Percentiles rank a stretch among this genome's conserved stretches.
Conservation (phyloP, 169 alveolate species). For the Plasmodium cynomolgi region DNA sequence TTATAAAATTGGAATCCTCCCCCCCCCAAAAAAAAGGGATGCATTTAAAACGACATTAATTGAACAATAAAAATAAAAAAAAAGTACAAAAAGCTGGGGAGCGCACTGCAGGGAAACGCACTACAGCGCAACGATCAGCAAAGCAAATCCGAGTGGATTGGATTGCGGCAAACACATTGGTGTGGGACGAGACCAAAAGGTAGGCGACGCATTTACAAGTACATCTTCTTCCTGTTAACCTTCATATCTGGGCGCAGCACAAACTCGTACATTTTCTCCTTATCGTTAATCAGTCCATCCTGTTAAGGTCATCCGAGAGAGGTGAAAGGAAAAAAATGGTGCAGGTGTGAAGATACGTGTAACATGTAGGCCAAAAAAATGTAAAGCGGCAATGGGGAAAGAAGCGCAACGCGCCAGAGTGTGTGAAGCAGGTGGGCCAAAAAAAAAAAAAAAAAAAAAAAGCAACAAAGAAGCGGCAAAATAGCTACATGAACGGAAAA, state of each 20-base stretch:
- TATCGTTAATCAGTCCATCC: constrained; percentile 90
- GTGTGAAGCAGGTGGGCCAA: background rate
- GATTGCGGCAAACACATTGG: background rate
- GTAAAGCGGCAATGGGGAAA: constrained; percentile 95
- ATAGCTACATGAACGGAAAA: background rate
- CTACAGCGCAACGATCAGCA: background rate
- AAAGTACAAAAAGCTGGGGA: background rate
- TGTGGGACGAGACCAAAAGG: background rate
- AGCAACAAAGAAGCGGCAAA: background rate
- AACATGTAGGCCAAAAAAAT: constrained; percentile 84
- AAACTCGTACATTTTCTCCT: constrained; percentile 91
- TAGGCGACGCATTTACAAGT: constrained; percentile 74
- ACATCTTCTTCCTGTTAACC: constrained; percentile 92
- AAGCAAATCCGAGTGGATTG: background rate
- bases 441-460: constrained; percentile 14
- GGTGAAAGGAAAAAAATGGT: constrained; percentile 71
- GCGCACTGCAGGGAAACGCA: background rate
- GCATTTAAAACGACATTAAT: background rate
- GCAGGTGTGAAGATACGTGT: constrained; percentile 92
- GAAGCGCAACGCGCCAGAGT: background rate
- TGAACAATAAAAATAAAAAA: background rate
- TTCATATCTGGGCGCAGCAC: constrained; percentile 94
- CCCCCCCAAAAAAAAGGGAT: background rate
- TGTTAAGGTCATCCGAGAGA: constrained; percentile 3
- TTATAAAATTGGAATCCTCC: background rate